Conservation (phyloP, 78 protist species). For the Dictyostelium intermedium region DNA sequence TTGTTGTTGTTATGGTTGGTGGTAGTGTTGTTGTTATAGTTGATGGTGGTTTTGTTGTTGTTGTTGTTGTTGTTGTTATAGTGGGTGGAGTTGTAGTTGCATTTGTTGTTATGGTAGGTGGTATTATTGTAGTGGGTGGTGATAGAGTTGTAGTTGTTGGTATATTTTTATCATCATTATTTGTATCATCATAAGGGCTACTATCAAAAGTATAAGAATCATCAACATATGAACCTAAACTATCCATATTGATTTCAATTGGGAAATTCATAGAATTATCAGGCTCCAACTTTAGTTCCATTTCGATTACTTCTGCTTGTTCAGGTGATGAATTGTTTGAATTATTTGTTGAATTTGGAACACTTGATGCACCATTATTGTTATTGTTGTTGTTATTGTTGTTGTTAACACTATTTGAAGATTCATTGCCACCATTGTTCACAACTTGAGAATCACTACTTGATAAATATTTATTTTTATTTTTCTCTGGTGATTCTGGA, state of each 20-base stretch:
- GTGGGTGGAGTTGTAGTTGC: neutral
- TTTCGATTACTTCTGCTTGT: neutral
- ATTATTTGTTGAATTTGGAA: neutral
- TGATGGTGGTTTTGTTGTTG: neutral
- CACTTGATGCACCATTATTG: neutral
- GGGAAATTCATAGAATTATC: neutral
- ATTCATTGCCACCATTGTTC: neutral
- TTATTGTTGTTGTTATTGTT: neutral
- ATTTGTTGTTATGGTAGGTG: neutral
- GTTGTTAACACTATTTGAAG: neutral
- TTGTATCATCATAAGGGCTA: neutral
- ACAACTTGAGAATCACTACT: neutral
- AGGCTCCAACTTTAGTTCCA: neutral
- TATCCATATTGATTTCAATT: constrained; percentile 30
- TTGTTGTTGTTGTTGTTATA: neutral
- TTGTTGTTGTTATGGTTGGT: neutral
- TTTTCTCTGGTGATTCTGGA: constrained; percentile 28
- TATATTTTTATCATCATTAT: neutral
- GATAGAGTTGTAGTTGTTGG: neutral
- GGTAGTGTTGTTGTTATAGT: neutral
- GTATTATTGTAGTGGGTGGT: neutral
- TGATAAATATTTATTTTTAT: neutral
- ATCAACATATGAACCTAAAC: neutral
- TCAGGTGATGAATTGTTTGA: constrained; percentile 13
- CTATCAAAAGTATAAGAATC: neutral